Conservation (phyloP, 1,284 basidiomycete genomes). For the Limonomyces culmigenus region DNA sequence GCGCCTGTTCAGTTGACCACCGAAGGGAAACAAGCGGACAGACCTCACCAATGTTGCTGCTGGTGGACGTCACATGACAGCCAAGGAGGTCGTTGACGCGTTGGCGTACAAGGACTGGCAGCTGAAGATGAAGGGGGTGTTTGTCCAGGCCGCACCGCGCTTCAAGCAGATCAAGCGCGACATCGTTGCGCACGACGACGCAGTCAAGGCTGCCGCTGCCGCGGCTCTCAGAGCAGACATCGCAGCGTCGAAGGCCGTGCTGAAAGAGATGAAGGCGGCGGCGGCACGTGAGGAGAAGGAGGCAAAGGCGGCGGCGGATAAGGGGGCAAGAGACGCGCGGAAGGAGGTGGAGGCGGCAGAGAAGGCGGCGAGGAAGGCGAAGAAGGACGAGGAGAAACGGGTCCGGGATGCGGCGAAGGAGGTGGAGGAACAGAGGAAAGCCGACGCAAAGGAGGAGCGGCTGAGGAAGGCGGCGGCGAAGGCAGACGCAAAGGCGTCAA, state of each 20-base stretch:
- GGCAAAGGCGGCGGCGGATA: slow-evolving; percentile 1
- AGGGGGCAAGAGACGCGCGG: background rate
- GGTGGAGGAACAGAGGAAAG: too few species aligned
- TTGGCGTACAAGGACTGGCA: background rate
- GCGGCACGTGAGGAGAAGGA: background rate
- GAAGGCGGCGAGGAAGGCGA: background rate
- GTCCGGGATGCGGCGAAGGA: too few species aligned
- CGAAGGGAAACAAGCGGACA: background rate
- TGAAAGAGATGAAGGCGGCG: background rate
- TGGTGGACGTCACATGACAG: background rate
- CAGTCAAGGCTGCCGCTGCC: background rate
- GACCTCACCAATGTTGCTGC: background rate
- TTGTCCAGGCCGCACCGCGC: background rate
- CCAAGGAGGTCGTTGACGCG: background rate
- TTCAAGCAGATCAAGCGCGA: background rate
- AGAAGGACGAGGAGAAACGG: background rate
- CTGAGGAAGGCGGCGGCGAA: too few species aligned
- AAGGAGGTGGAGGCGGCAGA: too few species aligned
- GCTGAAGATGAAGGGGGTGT: background rate
- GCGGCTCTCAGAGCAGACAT: too few species aligned
- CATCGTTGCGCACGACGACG: background rate
- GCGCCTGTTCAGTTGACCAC: background rate
- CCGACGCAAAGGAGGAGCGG: too few species aligned
- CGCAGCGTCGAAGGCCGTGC: background rate
- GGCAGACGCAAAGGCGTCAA: too few species aligned